phyloP scores from a whole-genome alignment of 352 stramenopile genomes.

The Globisporangium spiculum region DNA sequence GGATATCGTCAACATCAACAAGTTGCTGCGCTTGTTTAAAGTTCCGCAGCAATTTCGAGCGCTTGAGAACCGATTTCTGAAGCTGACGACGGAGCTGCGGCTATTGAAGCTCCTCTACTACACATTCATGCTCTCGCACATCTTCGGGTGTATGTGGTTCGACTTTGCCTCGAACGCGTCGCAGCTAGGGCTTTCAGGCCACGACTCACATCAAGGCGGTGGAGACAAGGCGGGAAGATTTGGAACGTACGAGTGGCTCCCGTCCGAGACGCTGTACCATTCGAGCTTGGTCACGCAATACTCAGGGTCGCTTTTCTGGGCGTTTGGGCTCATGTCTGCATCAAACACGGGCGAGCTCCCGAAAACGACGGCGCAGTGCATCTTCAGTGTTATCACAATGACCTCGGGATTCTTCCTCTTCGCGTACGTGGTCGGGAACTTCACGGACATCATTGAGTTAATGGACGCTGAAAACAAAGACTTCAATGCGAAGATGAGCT shows the following conservation, averaged over 20 bases:
- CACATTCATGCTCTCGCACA: conserved; percentile 40
- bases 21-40: conserved; percentile 39
- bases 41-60: conserved; percentile 29
- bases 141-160: conserved; percentile 52
- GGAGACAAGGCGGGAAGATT: conserved; percentile 10
- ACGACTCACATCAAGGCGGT: background rate
- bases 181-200: conserved; percentile 7
- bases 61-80: conserved; percentile 42
- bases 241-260: conserved; percentile 30
- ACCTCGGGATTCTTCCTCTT: conserved; percentile 41
- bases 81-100: conserved; percentile 34
- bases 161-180: conserved; percentile 40
- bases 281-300: conserved; percentile 25
- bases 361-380: conserved; percentile 24
- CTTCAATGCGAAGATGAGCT: conserved; percentile 41
- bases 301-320: conserved; percentile 34
- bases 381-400: conserved; percentile 37
- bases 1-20: conserved; percentile 49
- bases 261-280: conserved; percentile 23
- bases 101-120: conserved; percentile 50
- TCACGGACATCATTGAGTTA: conserved; percentile 41
- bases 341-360: conserved; percentile 32
- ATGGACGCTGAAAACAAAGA: conserved; percentile 42
- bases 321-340: conserved; percentile 37
- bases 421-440: conserved; percentile 39